phyloP scores from a whole-genome alignment of 108 stramenopile species.

The Schizochytrium sp. region DNA sequence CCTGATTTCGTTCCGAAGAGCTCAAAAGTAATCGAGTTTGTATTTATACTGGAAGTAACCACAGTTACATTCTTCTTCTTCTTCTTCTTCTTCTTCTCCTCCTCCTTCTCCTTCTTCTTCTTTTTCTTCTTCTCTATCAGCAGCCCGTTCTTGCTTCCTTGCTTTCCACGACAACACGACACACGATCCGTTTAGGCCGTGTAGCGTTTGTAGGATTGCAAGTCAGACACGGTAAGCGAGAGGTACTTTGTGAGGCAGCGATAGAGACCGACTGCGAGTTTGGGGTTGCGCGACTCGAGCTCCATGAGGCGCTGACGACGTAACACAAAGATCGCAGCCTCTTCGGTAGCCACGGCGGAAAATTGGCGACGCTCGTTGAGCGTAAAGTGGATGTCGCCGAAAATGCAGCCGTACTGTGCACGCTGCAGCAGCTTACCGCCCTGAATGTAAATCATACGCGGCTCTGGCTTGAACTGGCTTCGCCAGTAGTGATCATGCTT shows the following conservation, averaged over 20 bases:
- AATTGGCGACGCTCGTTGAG: neutral
- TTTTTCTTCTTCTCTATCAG: too few relatives aligned
- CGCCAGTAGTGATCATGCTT: neutral
- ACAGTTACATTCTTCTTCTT: too few relatives aligned
- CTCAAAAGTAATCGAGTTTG: too few relatives aligned
- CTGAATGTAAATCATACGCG: neutral
- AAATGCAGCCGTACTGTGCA: constrained; percentile 6
- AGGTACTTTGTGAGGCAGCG: neutral
- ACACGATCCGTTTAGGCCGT: neutral
- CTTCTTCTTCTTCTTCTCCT: too few relatives aligned
- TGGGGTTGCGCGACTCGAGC: neutral
- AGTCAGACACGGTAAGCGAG: neutral
- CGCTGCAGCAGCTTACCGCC: neutral
- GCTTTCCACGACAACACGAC: too few relatives aligned
- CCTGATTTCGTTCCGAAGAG: too few relatives aligned
- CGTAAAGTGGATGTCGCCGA: constrained; percentile 1
- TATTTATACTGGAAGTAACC: neutral
- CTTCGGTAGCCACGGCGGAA: neutral
- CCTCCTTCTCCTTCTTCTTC: too few relatives aligned
- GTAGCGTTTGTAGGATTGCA: neutral
- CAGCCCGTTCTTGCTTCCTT: too few relatives aligned
- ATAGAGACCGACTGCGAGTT: neutral
- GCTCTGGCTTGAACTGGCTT: neutral
- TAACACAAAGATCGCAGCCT: neutral
- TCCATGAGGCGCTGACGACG: neutral